These are phyloP conservation scores for Pulicaria dysenterica DNA, from an alignment of 129 eudicot genomes.

Conservation along the genomic window DNA sequence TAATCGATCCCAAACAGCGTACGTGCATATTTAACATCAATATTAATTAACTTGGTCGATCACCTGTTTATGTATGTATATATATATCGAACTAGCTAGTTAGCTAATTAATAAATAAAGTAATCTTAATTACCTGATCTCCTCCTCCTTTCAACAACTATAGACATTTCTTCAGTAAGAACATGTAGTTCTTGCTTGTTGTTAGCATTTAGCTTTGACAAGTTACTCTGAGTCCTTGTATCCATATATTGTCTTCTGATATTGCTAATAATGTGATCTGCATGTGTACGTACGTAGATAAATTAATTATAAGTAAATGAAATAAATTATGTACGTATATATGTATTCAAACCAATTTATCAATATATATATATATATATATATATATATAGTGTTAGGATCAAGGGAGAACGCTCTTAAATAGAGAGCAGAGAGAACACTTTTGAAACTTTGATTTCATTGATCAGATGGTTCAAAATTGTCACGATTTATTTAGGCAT, in stretches of 20 bases:
- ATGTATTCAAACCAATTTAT: too few species aligned
- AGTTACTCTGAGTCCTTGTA: slow-evolving; percentile 61
- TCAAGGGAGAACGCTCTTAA: too few species aligned
- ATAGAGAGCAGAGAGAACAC: too few species aligned
- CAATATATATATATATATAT: too few species aligned
- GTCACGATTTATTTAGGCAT: too few species aligned
- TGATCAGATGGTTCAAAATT: too few species aligned
- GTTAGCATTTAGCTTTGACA: slow-evolving; percentile 52
- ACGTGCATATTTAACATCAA: not conserved
- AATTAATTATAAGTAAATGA: too few species aligned
- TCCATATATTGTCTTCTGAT: slow-evolving; percentile 50
- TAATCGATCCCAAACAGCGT: not conserved
- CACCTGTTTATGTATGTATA: not conserved
- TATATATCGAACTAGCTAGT: slow-evolving; percentile 5
- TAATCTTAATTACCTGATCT: slow-evolving; percentile 40
- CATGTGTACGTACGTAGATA: too few species aligned
- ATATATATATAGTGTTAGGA: too few species aligned
- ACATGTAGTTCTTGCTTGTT: slow-evolving; percentile 33
- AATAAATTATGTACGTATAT: too few species aligned
- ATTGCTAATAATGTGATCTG: slow-evolving; percentile 51
- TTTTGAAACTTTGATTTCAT: too few species aligned
- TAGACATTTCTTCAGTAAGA: slow-evolving; percentile 41
- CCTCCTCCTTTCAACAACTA: slow-evolving; percentile 49
- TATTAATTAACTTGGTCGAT: not conserved
- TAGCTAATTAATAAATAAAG: too few species aligned